Evolutionary conservation across 495 filamentous ascomycete genomes (phyloP).

Genomic region (Podospora appendiculata): DNA sequence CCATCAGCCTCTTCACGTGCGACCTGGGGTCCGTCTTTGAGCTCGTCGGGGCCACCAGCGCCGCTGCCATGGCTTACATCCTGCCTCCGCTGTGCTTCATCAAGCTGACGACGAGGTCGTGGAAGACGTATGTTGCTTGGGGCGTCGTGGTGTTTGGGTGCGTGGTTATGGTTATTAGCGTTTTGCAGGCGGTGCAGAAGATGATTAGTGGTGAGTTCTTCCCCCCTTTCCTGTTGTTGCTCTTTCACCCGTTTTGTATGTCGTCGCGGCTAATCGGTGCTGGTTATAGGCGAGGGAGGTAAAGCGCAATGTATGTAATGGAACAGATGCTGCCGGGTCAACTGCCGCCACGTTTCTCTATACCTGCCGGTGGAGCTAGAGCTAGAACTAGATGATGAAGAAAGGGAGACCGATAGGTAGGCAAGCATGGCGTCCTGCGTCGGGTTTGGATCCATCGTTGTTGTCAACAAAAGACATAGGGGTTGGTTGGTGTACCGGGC

Average conservation of each 20-base stretch:
- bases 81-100: slow-evolving; percentile 92
- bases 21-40: slow-evolving; percentile 93
- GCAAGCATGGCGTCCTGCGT: no score
- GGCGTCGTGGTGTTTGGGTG: slow-evolving; percentile 67
- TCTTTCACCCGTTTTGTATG: neutral
- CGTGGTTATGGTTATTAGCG: slow-evolving; percentile 75
- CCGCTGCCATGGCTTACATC: slow-evolving; percentile 90
- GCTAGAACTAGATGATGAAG: no score
- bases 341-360: no score
- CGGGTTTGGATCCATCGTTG: no score
- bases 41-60: slow-evolving; percentile 88
- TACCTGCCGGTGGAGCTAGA: no score
- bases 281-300: slow-evolving; percentile 10
- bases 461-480: no score
- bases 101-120: slow-evolving; percentile 73
- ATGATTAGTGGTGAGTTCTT: slow-evolving; percentile 40
- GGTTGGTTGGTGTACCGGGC: no score
- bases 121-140: slow-evolving; percentile 65
- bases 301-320: slow-evolving; percentile 10
- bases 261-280: neutral
- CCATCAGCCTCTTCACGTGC: slow-evolving; percentile 71
- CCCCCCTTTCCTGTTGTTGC: neutral
- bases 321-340: neutral
- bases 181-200: slow-evolving; percentile 65
- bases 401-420: no score